Base-by-base conservation (phyloP, 2,329 filamentous ascomycete species). In the Aureobasidium mangrovei region DNA sequence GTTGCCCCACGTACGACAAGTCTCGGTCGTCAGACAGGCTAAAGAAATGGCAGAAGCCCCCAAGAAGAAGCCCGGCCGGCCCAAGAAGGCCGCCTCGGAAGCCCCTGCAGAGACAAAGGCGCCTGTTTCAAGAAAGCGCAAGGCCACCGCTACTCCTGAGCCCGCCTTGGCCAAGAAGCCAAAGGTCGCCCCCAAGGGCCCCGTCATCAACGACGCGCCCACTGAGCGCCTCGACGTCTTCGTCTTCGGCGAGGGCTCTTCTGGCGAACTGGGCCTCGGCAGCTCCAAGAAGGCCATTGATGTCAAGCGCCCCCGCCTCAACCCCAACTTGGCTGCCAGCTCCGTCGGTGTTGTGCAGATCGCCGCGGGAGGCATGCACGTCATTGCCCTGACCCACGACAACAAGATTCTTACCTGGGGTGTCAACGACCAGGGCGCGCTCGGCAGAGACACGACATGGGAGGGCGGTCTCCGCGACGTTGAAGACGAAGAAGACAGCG, bases 321-420 rank as follows among this genome's bases (percentile, higher is more conserved):
- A 88, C 65, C 72, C 77, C 45, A 73, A 78, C 56, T 74, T 89
- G 39, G 70, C 73, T 28, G 72, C 77, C 3, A 72, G 77, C 57
- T 72, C 72, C 36, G 77, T 83, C 53, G 80, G 82, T 43, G 81
- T 93, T 35, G 86, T 93, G 2, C 82, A 87, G 68, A 70, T 94
- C 55, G 83, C 86, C 48, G 83, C 84, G 57, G 88, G 88, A 57
- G 88, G 87, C 55, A 91, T 94, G 87, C 88, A 94, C 70, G 83
- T 78, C 51, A 75, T 86, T 58, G 87, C 84, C 3, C 72, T 93
- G 51, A 91, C 88, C 47, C 79, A 83, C 61, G 85, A 91, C 68
- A 88, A 90, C 74, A 84, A 83, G 71, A 86, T 94, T 61, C 73
- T 89, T 53, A 90, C 86, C 29, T 94, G 88, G 88, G 88, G 88